These are phyloP conservation scores for Paecilomyces niveus DNA, from an alignment of 2,329 filamentous ascomycete genomes.

Conservation along the genomic window DNA sequence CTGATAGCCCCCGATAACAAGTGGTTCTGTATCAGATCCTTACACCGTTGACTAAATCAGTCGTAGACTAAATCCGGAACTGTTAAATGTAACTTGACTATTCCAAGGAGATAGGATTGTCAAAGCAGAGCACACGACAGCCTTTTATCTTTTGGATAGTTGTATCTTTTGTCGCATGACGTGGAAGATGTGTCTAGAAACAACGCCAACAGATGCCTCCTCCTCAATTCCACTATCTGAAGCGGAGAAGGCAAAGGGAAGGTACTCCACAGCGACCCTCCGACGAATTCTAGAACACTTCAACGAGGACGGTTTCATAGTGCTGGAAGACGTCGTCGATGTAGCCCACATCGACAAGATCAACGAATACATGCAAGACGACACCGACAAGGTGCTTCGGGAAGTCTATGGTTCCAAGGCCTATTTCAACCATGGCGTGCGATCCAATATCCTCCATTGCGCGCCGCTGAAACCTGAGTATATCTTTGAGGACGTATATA, in stretches of 20 bases:
- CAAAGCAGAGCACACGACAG: not conserved
- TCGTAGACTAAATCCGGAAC: not conserved
- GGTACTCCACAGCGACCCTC: not conserved
- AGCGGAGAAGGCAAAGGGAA: not conserved
- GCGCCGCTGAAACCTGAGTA: not conserved
- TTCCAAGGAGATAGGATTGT: not conserved
- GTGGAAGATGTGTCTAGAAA: not conserved
- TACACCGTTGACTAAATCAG: not conserved
- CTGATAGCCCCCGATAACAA: not conserved
- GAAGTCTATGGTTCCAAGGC: constrained; percentile 14
- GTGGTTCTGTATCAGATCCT: not conserved
- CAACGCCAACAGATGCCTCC: not conserved
- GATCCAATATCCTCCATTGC: constrained; percentile 9
- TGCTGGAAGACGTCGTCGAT: constrained; percentile 31
- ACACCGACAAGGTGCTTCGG: constrained; percentile 22
- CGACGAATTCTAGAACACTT: not conserved
- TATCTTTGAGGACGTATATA: not conserved
- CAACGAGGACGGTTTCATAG: constrained; percentile 16
- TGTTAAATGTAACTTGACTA: not conserved
- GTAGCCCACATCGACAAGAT: constrained; percentile 26
- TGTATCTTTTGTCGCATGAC: not conserved
- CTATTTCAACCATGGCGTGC: constrained; percentile 30
- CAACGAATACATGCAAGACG: constrained; percentile 27
- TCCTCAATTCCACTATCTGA: not conserved
- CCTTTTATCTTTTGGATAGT: not conserved